Base-by-base conservation (phyloP, 2,329 filamentous ascomycete genomes). In the Cyclaneusma minus region DNA sequence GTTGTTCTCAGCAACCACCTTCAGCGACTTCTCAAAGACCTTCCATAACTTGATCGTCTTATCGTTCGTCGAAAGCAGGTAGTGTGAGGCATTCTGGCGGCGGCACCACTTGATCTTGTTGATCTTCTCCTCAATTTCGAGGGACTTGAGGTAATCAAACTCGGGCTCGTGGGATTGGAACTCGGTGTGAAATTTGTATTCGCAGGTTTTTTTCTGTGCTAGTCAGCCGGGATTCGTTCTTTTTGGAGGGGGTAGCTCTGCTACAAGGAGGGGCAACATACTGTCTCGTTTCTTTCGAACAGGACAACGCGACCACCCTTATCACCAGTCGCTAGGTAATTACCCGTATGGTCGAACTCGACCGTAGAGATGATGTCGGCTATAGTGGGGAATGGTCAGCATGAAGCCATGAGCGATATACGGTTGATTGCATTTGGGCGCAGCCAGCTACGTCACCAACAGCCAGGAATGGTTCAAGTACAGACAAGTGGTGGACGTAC, bases 11-110 rank as follows among this genome's bases (percentile, higher is more conserved):
- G 89, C 89, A 35, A 98, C 89, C 22, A 98, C 89, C 56, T 95
- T 95, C 47, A 98, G 68, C 29, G 87, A 95, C 63, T 98, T 98
- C 60, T 98, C 89, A 46, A 95, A 98, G 26, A 98, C 87, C 55
- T 98, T 98, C 89, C 89, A 98, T 41, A 98, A 64, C 63, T 98
- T 98, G 68, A 98, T 98, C 21, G 89, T 98, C 65, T 98, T 98
- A 64, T 98, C 89, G 52, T 98, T 98, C 43, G 89, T 98, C 22
- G 89, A 95, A 30, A 98, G 71, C 27, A 98, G 72, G 55, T 93
- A 98, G 60, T 98, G 89, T 29, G 89, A 95, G 35, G 87, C 81
- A 64, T 98, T 98, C 58, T 95, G 87, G 56, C 89, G 77, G 49
- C 80, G 76, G 55, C 89, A 98, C 89, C 89, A 98, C 57, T 95